Base-by-base conservation (phyloP, 495 filamentous ascomycete genomes). In the Xylaria venustula region DNA sequence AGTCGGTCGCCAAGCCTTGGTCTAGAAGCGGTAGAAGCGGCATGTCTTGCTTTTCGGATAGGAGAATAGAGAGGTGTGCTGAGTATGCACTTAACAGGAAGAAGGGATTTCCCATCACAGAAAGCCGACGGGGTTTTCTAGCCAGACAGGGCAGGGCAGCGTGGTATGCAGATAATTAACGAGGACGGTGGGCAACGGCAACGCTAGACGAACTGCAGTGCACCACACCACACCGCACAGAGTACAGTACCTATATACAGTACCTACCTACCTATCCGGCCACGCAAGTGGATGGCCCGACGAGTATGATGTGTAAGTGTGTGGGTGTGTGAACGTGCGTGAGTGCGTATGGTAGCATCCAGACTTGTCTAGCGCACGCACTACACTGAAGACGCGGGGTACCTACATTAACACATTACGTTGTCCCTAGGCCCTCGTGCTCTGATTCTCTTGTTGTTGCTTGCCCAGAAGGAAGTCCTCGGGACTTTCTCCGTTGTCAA, bases 161-260 rank as follows among this genome's bases (percentile, higher is more conserved):
- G 34, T 52, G 30, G 34, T 4, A 23, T 54, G 51, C 36, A 54
- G 51, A 42, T 54, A 42, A 52, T 52, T 28, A 52, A 22, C 19
- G n/a, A 25, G 47, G 30, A 19, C 32, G 11, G 17, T 40, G 32
- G 32, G 19, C 14, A 4, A 51, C 49, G 32, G 37, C 14, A 40
- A 40, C 14, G 37, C 7, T 40, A 40, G 36, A 52, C 30, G 49
- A 40, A 40, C 49, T 52, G 49, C 49, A 28, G 48, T 51, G 48
- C 30, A 34, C 19, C 49, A 17, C 5, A 30, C 11, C 30, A 34
- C 30, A 34, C 30, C 30, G 14, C 37, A 15, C 7, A 15, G 6
- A 40, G 7, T 5, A 7, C 14, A 40, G 14, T 40, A 9, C 14
- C 37, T 15, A 40, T 3, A 15, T 40, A 7, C n/a, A 12, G 37